Evolutionary conservation across 1,139 yeast genomes (phyloP).

Genomic region (Debaryomyces coudertii): DNA sequence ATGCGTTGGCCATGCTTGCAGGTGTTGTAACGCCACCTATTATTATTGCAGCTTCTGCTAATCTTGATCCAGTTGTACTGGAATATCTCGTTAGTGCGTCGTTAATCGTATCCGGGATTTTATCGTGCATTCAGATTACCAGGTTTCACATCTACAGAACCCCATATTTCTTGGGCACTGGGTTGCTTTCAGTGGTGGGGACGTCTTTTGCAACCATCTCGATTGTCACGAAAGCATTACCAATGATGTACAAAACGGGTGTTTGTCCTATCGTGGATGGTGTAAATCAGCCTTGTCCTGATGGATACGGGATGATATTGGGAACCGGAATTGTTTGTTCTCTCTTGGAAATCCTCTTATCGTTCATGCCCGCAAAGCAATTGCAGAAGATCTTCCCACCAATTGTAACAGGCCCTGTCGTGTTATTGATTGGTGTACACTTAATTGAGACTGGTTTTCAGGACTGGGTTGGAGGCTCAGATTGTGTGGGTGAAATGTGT

Average conservation of each 20-base stretch:
- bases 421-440: constrained; percentile 73
- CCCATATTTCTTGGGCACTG: constrained; percentile 81
- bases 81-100: constrained; percentile 81
- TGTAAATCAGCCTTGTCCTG: constrained; percentile 81
- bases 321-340: constrained; percentile 83
- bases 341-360: constrained; percentile 66
- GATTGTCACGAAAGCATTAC: constrained; percentile 73
- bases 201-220: constrained; percentile 87
- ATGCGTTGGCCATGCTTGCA: constrained; percentile 85
- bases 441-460: constrained; percentile 71
- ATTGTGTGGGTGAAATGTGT: constrained; percentile 53
- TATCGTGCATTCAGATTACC: constrained; percentile 77
- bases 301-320: constrained; percentile 83
- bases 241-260: constrained; percentile 78
- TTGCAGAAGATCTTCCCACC: constrained; percentile 83
- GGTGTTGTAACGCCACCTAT: constrained; percentile 89
- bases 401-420: constrained; percentile 90
- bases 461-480: constrained; percentile 91
- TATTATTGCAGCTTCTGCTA: constrained; percentile 63
- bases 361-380: constrained; percentile 73
- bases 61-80: constrained; percentile 50
- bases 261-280: constrained; percentile 61
- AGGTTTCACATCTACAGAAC: constrained; percentile 75
- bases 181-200: constrained; percentile 85
- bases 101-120: constrained; percentile 72